Base-by-base conservation (phyloP, 257 asterid genomes). In the Paraleonurus japonicus region DNA sequence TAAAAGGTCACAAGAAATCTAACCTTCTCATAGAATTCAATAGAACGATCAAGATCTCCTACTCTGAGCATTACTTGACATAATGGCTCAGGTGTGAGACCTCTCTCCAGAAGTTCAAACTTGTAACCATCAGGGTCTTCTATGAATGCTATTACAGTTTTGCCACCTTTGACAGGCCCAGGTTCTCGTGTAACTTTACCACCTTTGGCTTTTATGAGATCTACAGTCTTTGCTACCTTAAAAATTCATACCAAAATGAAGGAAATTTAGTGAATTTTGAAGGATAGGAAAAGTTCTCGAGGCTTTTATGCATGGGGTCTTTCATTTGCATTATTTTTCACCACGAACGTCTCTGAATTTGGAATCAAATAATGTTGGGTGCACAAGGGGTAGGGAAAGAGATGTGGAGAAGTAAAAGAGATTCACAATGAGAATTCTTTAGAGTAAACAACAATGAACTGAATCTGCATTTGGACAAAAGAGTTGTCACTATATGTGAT, bases 31-130 rank as follows among this genome's bases (percentile, higher is more conserved):
- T 95, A 90, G 80, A 95, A 95, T 53, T 82, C 86, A 71, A 95
- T 88, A 64, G 99, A 73, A 9, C 96, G 97, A 61, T 95, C 94
- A 69, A 95, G 92, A 83, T 95, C 94, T 76, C 99, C 99, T 12
- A 95, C 99, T 78, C 99, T 87, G 81, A 95, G 98, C 99, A 95
- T 95, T 64, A 95, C 93, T 85, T 95, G 98, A 69, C 99, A 95
- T 58, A 95, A 64, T 19, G 98, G 98, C 81, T 95, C 99, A 48
- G 97, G 98, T 67, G 98, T 89, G 35, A 96, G 98, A 70, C 95
- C 96, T 75, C 99, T 84, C 83, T 95, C 98, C 84, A 95, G 69
- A 73, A 95, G 94, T 81, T 95, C 99, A 85, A 95, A 95, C 82
- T 88, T 92, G 75, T 95, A 95, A 62, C 99, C 99, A 82, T 92